phyloP scores from a whole-genome alignment of 495 filamentous ascomycete species.

The Penicillium flavigenum region DNA sequence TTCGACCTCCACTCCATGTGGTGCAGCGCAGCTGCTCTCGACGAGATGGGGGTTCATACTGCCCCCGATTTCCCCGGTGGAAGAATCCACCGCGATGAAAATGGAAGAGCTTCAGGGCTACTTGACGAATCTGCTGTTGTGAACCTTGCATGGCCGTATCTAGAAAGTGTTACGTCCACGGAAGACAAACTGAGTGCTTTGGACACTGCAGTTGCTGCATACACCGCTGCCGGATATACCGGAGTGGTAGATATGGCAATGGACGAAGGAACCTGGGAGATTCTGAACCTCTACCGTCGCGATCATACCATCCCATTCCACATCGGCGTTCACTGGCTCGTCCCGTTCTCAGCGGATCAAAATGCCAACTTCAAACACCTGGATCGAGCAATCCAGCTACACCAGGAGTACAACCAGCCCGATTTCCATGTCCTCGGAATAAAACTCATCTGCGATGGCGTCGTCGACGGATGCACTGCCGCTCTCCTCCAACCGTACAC shows the following conservation, averaged over 20 bases:
- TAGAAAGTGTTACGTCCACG: slow-evolving; percentile 51
- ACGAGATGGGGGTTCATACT: slow-evolving; percentile 49
- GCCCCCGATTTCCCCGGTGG: slow-evolving; percentile 56
- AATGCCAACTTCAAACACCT: slow-evolving; percentile 36
- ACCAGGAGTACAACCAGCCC: slow-evolving; percentile 47
- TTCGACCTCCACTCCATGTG: slow-evolving; percentile 65
- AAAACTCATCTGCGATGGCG: slow-evolving; percentile 68
- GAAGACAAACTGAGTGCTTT: slow-evolving; percentile 55
- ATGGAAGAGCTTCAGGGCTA: slow-evolving; percentile 54
- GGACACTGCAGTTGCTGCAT: slow-evolving; percentile 47
- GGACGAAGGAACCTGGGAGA: slow-evolving; percentile 60
- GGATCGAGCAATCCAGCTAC: slow-evolving; percentile 58
- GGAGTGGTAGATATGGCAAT: slow-evolving; percentile 71
- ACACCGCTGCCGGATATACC: slow-evolving; percentile 58
- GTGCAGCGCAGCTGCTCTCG: slow-evolving; percentile 56
- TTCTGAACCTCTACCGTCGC: slow-evolving; percentile 48
- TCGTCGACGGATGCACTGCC: slow-evolving; percentile 67
- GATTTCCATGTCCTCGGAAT: slow-evolving; percentile 62
- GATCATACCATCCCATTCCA: slow-evolving; percentile 51
- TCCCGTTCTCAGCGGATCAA: slow-evolving; percentile 34
- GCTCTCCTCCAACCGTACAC: slow-evolving; percentile 60
- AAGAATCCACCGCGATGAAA: slow-evolving; percentile 52
- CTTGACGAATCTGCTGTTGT: slow-evolving; percentile 57
- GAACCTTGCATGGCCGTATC: slow-evolving; percentile 57
- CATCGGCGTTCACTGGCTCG: slow-evolving; percentile 63